These are phyloP conservation scores for Xerophyta viscosa DNA, from an alignment of 106 monocot species.

Conservation along the genomic window DNA sequence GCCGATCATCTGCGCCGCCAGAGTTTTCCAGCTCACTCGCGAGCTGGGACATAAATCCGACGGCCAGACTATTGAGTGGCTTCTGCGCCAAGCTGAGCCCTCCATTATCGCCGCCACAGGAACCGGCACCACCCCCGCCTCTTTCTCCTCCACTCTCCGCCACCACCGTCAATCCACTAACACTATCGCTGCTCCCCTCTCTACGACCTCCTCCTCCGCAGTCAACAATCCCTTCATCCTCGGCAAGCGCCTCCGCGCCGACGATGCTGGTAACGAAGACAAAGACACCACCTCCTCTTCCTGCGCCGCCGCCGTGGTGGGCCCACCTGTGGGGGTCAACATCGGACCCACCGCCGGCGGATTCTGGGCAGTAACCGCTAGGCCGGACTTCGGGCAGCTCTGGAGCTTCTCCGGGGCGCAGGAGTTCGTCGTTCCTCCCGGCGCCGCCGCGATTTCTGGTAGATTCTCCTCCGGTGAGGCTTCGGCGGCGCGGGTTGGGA, in stretches of 20 bases:
- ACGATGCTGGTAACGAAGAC: conserved; percentile 7
- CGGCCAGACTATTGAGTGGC: conserved; percentile 33
- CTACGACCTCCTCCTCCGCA: neutral
- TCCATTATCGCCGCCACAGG: conserved; percentile 30
- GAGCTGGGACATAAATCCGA: conserved; percentile 30
- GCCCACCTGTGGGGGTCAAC: neutral
- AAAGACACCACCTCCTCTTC: conserved; percentile 1
- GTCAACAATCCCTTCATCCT: conserved; percentile 28
- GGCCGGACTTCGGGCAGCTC: conserved; percentile 76
- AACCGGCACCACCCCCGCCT: conserved; percentile 14
- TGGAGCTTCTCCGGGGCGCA: conserved; percentile 80
- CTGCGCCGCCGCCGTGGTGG: neutral
- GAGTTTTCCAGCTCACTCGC: conserved; percentile 32
- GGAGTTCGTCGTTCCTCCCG: conserved; percentile 43
- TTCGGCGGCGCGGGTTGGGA: conserved; percentile 65
- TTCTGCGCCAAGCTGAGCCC: conserved; percentile 28
- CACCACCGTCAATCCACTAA: neutral
- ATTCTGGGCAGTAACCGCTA: conserved; percentile 74
- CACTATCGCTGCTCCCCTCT: neutral
- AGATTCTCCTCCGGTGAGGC: conserved; percentile 41
- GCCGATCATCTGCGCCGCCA: conserved; percentile 29
- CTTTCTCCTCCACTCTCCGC: conserved; percentile 8
- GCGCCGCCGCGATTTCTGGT: conserved; percentile 3
- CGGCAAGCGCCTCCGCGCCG: conserved; percentile 41
- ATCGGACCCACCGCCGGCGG: conserved; percentile 23